These are phyloP conservation scores for Vararia minispora DNA, from an alignment of 768 basidiomycete species.

Conservation along the genomic window DNA sequence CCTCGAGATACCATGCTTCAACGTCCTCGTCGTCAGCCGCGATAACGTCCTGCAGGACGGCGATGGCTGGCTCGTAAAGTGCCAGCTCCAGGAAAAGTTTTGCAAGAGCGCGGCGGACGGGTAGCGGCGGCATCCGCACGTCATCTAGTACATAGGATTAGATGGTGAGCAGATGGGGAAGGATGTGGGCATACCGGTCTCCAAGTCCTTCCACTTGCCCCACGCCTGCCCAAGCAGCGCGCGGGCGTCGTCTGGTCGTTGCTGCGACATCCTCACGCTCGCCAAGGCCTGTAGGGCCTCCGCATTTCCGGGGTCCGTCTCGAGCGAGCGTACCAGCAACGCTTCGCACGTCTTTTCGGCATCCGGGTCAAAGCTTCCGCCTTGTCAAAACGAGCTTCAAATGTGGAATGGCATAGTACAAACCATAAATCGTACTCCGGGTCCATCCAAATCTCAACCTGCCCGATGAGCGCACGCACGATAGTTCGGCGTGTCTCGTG, in stretches of 20 bases:
- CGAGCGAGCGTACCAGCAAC: slow-evolving; percentile 60
- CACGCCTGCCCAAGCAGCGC: slow-evolving; percentile 57
- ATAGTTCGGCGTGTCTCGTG: slow-evolving; percentile 54
- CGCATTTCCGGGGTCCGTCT: slow-evolving; percentile 60
- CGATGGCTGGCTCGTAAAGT: slow-evolving; percentile 58
- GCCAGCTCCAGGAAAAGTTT: slow-evolving; percentile 73
- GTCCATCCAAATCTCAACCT: slow-evolving; percentile 97
- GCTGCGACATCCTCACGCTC: slow-evolving; percentile 82
- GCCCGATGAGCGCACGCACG: slow-evolving; percentile 72
- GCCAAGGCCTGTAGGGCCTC: slow-evolving; percentile 77
- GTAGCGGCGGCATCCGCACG: slow-evolving; percentile 56
- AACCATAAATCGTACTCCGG: slow-evolving; percentile 81
- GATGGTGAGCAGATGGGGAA: background rate
- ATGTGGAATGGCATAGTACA: slow-evolving; percentile 13
- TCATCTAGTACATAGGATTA: slow-evolving; percentile 35
- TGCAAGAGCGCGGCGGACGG: slow-evolving; percentile 61
- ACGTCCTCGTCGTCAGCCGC: slow-evolving; percentile 76
- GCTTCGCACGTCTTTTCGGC: slow-evolving; percentile 78
- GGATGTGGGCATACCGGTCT: slow-evolving; percentile 27
- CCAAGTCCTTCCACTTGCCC: slow-evolving; percentile 59
- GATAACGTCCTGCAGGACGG: slow-evolving; percentile 71
- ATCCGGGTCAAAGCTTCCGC: slow-evolving; percentile 60
- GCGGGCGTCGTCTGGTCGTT: slow-evolving; percentile 73
- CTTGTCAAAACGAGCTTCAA: background rate
- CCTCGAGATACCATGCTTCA: slow-evolving; percentile 91